Evolutionary conservation across 306 rosid species (phyloP).

Genomic region (Quercus robur): DNA sequence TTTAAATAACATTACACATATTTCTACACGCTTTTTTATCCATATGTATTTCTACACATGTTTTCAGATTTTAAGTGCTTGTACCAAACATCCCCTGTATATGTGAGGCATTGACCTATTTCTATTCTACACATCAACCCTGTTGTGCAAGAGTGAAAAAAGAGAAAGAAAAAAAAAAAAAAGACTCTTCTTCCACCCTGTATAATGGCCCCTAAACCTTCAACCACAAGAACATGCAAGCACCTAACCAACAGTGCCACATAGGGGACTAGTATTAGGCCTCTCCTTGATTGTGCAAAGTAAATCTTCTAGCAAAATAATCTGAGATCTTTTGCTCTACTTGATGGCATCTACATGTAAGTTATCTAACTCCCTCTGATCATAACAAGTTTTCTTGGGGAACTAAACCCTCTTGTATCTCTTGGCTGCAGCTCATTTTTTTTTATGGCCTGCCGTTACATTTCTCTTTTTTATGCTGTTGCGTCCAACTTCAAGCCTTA

Average conservation of each 20-base stretch:
- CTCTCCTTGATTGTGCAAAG: not conserved
- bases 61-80: too few species aligned
- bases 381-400: not conserved
- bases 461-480: conserved; percentile 29
- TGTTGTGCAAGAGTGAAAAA: too few species aligned
- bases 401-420: not conserved
- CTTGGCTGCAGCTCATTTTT: conserved; percentile 29
- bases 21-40: too few species aligned
- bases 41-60: too few species aligned
- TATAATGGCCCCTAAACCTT: not conserved
- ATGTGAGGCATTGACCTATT: not conserved
- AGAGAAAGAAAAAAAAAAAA: too few species aligned
- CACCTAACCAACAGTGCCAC: not conserved
- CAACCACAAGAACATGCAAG: not conserved
- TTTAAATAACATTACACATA: too few species aligned
- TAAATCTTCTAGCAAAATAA: not conserved
- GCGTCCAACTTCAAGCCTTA: conserved; percentile 21
- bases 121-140: too few species aligned
- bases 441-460: conserved; percentile 27
- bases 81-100: too few species aligned
- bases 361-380: too few species aligned
- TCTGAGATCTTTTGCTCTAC: not conserved
- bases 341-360: not conserved
- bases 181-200: too few species aligned
- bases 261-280: not conserved